Conservation (phyloP, 148 eudicot species). For the Agrostemma githago region DNA sequence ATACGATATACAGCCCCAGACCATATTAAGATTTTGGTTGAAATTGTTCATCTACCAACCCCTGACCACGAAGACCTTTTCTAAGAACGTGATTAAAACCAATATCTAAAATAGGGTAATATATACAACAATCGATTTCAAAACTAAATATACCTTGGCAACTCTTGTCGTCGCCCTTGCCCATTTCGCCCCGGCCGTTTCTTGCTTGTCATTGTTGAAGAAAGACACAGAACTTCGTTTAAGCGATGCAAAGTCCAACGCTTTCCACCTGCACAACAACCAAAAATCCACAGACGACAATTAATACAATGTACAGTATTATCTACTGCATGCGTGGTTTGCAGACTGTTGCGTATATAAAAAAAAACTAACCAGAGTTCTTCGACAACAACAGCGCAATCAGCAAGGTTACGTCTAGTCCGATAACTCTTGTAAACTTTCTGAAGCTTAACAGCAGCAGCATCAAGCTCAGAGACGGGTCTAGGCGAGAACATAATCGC, state of each 20-base stretch:
- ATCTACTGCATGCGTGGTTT: neutral
- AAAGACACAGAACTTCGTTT: slow-evolving; percentile 72
- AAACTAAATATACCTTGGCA: slow-evolving; percentile 51
- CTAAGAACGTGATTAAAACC: neutral
- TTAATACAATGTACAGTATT: neutral
- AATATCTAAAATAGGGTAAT: no score
- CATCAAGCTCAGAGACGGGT: slow-evolving; percentile 78
- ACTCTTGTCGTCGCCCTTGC: slow-evolving; percentile 77
- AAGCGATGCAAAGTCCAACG: slow-evolving; percentile 78
- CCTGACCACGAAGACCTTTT: neutral
- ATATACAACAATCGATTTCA: neutral
- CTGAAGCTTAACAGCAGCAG: slow-evolving; percentile 78
- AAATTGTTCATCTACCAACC: no score
- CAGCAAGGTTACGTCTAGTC: slow-evolving; percentile 81
- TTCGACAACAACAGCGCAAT: slow-evolving; percentile 91
- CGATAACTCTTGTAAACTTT: slow-evolving; percentile 87
- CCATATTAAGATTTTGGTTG: no score
- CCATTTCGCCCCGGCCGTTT: slow-evolving; percentile 80
- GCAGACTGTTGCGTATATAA: neutral
- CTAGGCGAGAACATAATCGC: slow-evolving; percentile 59
- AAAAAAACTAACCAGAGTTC: slow-evolving; percentile 54
- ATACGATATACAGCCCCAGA: no score
- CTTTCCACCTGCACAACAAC: slow-evolving; percentile 65
- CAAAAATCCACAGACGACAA: neutral
- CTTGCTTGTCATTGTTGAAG: slow-evolving; percentile 61